Base-by-base conservation (phyloP, 352 stramenopile genomes). In the Phytophthora agathidicida region DNA sequence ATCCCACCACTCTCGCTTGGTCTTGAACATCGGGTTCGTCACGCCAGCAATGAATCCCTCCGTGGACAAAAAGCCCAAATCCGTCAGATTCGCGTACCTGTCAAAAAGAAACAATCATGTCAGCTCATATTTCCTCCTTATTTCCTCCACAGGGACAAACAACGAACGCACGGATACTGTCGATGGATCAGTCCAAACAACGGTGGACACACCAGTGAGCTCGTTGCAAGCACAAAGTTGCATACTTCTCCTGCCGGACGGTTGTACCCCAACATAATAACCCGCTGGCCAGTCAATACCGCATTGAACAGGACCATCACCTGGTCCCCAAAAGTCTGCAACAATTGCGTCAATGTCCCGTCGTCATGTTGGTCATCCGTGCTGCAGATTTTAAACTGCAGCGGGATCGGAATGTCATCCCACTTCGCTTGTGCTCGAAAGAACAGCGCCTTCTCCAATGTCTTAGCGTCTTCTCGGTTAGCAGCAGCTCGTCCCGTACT, bases 11-110 rank as follows among this genome's bases (percentile, higher is more conserved):
- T 96, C 88, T 17, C 76, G 75, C 59, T 95, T 94, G 46, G 83
- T 88, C 60, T 96, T 94, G 58, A 97, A 97, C 88, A 97, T 96
- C 1, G 89, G 89, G 48, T 97, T 97, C 14, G 88, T 97, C 51
- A 96, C 89, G 3, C 90, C 90, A 26, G 90, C 90, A 60, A 97
- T 94, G 69, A 84, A 97, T 1, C 89, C 89, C 0, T 86, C 85
- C 14, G 76, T 91, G 1, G 73, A 75, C 20, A 97, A 53, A 54
- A 97, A 97, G 30, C 77, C 80, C 45, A 97, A 65, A 65, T 97
- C 89, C 7, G 87, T 96, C 14, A 97, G 49, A 42, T 96, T 96
- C 11, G 89, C 89, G 57, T 97, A 96, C 22, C 79, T 87, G 30
- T 32, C 1, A 7, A 44, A 11, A 51, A 28, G 6, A 38, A 16